Evolutionary conservation across 805 yeast genomes (phyloP).

Genomic region (Saturnispora ahearnii): DNA sequence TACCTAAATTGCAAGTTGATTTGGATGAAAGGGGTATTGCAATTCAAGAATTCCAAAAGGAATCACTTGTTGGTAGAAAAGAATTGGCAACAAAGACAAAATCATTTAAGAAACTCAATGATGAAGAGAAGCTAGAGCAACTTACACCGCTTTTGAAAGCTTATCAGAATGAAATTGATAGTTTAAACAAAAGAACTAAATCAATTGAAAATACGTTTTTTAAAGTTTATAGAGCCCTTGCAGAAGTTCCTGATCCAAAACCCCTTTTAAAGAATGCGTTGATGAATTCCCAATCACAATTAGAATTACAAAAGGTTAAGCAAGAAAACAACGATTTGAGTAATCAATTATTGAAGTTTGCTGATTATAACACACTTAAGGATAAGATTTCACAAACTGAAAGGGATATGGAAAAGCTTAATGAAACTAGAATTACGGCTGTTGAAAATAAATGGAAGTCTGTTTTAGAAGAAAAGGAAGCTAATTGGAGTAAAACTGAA

Average conservation of each 20-base stretch:
- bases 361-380: constrained; percentile 75
- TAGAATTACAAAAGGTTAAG: constrained; percentile 44
- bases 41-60: constrained; percentile 60
- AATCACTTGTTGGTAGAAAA: constrained; percentile 62
- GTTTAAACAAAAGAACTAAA: constrained; percentile 68
- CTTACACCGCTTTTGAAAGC: constrained; percentile 59
- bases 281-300: constrained; percentile 42
- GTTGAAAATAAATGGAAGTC: constrained; percentile 69
- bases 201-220: constrained; percentile 64
- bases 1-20: constrained; percentile 59
- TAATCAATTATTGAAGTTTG: constrained; percentile 51
- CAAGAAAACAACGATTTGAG: constrained; percentile 42
- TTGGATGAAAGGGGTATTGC: constrained; percentile 69
- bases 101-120: constrained; percentile 63
- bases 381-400: constrained; percentile 52
- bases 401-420: constrained; percentile 46
- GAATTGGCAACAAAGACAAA: constrained; percentile 79
- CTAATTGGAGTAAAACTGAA: constrained; percentile 57
- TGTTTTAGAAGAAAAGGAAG: constrained; percentile 61
- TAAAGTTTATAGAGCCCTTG: constrained; percentile 62
- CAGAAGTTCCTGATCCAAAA: constrained; percentile 90
- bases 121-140: constrained; percentile 56
- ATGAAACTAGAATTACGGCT: constrained; percentile 47
- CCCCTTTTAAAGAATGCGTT: constrained; percentile 67
- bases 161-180: constrained; percentile 85